Percentiles rank a stretch among this genome's conserved stretches.
phyloP scores from a whole-genome alignment of 129 eudicot species.

The Flaveria bidentis region DNA sequence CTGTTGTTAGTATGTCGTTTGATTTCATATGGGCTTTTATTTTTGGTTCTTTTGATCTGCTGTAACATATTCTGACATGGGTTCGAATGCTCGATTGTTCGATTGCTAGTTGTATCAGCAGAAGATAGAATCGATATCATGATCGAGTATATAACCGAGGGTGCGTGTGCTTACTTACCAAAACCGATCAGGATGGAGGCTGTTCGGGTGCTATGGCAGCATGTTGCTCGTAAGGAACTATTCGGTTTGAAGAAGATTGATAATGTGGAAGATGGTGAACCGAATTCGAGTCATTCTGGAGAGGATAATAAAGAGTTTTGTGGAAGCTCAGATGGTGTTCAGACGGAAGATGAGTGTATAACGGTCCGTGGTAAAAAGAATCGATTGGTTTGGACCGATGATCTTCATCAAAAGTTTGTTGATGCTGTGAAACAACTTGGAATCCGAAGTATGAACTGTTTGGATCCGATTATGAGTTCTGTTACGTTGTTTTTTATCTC shows the following conservation, averaged over 20 bases:
- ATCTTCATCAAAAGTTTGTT: conserved; percentile 18
- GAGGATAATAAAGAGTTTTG: conserved; percentile 23
- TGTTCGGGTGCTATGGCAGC: conserved; percentile 30
- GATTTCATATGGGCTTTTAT: not conserved
- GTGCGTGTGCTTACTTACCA: conserved; percentile 23
- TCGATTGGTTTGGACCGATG: conserved; percentile 33
- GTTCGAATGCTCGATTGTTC: not conserved
- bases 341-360: conserved; percentile 9
- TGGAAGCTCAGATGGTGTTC: conserved; percentile 31
- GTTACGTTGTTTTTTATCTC: not conserved
- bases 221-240: conserved; percentile 20
- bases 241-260: conserved; percentile 6
- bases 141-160: conserved; percentile 11
- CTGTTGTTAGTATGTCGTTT: conserved; percentile 33
- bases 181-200: conserved; percentile 28
- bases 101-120: conserved; percentile 21
- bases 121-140: conserved; percentile 26
- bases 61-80: not conserved
- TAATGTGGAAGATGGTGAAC: conserved; percentile 14
- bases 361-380: conserved; percentile 13
- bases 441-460: conserved; percentile 18
- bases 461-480: not conserved
- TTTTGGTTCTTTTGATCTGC: not conserved
- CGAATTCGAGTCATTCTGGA: conserved; percentile 12
- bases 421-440: conserved; percentile 30